Conservation (phyloP, 192 early-diverging fungal species). For the Podila verticillata region DNA sequence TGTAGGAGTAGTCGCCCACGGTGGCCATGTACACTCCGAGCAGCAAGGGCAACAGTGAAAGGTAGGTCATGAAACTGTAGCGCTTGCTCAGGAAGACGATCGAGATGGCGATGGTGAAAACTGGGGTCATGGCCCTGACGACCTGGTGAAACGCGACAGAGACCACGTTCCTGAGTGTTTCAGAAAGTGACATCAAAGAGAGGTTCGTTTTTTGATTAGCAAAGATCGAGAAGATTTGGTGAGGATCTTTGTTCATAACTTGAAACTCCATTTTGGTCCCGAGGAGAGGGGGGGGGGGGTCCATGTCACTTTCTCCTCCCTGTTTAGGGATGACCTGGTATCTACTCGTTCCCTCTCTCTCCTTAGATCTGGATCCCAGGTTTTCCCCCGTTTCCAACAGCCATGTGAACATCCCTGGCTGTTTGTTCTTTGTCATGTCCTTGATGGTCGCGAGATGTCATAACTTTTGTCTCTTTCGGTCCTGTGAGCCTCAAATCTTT, state of each 20-base stretch:
- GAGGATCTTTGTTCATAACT: neutral
- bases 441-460: no score
- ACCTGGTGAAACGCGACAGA: slow-evolving; percentile 81
- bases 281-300: neutral
- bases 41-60: slow-evolving; percentile 72
- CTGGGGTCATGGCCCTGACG: slow-evolving; percentile 83
- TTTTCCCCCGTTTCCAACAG: no score
- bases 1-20: slow-evolving; percentile 82
- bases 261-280: neutral
- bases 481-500: no score
- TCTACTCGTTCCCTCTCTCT: neutral
- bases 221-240: slow-evolving; percentile 1
- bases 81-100: slow-evolving; percentile 66
- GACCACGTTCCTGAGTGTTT: slow-evolving; percentile 36
- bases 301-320: neutral
- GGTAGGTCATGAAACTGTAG: slow-evolving; percentile 64
- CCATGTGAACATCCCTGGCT: no score
- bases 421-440: no score
- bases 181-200: neutral
- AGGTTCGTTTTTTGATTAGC: neutral
- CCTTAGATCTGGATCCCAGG: no score
- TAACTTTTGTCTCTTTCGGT: no score
- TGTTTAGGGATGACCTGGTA: neutral
- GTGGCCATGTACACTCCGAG: slow-evolving; percentile 87
- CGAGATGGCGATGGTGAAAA: slow-evolving; percentile 78